These are phyloP conservation scores for Trichoderma endophyticum DNA, from an alignment of 2,329 filamentous ascomycete species.

Conservation along the genomic window DNA sequence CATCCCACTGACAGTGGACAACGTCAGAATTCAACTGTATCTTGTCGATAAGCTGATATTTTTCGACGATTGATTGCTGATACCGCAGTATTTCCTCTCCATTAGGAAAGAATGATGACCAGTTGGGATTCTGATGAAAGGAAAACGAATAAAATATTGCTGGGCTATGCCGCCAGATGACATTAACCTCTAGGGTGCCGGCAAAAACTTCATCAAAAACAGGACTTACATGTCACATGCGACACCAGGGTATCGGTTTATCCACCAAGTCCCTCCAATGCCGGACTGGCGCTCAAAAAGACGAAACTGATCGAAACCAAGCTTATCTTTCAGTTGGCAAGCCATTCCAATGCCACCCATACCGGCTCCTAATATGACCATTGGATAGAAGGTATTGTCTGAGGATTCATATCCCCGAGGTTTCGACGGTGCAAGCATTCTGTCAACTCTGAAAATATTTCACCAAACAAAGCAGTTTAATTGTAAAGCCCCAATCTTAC, in stretches of 20 bases:
- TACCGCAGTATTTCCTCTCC: not conserved
- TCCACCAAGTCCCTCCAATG: constrained; percentile 55
- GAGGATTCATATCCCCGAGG: not conserved
- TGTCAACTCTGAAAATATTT: not conserved
- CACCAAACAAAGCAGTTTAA: not conserved
- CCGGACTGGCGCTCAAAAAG: not conserved
- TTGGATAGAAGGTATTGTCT: not conserved
- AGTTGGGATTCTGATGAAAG: not conserved
- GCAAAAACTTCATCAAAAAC: not conserved
- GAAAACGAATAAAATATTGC: not conserved
- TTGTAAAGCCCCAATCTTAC: not conserved
- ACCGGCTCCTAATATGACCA: not conserved
- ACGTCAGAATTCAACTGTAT: not conserved
- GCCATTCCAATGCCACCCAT: not conserved
- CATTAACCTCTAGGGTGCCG: not conserved
- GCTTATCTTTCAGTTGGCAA: not conserved
- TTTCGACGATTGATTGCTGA: not conserved
- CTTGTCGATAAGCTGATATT: not conserved
- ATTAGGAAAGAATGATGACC: not conserved
- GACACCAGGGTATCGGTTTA: constrained; percentile 56
- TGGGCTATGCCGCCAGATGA: not conserved
- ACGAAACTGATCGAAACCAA: not conserved
- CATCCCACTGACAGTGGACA: not conserved
- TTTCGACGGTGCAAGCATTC: not conserved
- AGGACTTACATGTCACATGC: constrained; percentile 45